phyloP scores from a whole-genome alignment of 495 filamentous ascomycete species.

The Aspergillus avenaceus region DNA sequence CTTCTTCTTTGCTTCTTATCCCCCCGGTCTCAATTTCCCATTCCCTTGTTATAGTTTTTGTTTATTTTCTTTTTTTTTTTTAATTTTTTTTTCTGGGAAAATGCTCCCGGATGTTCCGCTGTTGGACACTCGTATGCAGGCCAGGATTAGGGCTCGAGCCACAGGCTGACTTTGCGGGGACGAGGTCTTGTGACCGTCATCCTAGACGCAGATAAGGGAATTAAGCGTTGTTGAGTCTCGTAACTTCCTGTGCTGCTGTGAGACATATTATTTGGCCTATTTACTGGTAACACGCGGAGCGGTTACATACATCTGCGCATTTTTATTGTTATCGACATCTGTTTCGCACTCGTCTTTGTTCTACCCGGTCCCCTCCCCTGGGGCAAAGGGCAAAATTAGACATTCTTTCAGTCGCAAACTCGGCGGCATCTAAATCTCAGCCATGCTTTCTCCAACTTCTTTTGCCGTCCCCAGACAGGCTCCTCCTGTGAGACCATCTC shows the following conservation, averaged over 20 bases:
- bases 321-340: background rate
- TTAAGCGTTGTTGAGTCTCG: background rate
- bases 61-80: background rate
- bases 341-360: background rate
- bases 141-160: slow-evolving; percentile 8
- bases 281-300: background rate
- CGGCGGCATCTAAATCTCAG: background rate
- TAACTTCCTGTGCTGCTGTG: background rate
- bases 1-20: background rate
- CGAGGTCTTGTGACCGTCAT: slow-evolving; percentile 9
- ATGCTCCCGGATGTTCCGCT: background rate
- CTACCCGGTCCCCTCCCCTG: background rate
- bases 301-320: background rate
- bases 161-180: slow-evolving; percentile 8
- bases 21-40: background rate
- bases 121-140: slow-evolving; percentile 3
- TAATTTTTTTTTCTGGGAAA: background rate
- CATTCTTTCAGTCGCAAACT: background rate
- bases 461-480: slow-evolving; percentile 21
- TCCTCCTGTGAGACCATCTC: slow-evolving; percentile 36
- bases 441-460: slow-evolving; percentile 23
- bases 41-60: background rate
- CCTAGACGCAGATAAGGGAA: slow-evolving; percentile 3
- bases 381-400: background rate
- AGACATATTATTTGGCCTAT: background rate